A percentile compares a stretch with the other conserved stretches of the same genome.
Conservation (phyloP, 2,329 filamentous ascomycete species). For the Pseudogymnoascus destructans region DNA sequence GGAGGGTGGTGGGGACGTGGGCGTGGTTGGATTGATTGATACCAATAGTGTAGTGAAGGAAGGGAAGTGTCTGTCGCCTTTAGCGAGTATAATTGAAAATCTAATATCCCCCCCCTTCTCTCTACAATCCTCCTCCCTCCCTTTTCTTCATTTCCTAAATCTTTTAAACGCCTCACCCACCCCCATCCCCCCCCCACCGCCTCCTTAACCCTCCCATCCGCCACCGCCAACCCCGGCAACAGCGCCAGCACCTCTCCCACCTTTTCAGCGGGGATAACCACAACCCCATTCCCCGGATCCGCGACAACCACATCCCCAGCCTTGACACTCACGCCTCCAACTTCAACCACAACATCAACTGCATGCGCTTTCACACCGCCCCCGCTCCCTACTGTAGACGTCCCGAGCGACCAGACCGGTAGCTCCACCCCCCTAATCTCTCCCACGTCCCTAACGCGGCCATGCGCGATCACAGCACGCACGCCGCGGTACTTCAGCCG, state of each 20-base stretch:
- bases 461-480: conserved; percentile 51
- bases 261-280: conserved; percentile 50
- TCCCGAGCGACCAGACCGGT: conserved; percentile 45
- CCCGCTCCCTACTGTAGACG: conserved; percentile 45
- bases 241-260: conserved; percentile 47
- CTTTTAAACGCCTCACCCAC: conserved; percentile 55
- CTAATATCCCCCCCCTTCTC: background rate
- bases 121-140: background rate
- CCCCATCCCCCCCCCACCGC: conserved; percentile 50
- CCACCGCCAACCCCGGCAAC: conserved; percentile 29
- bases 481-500: conserved; percentile 51
- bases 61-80: conserved; percentile 6
- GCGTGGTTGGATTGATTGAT: conserved; percentile 24
- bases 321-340: conserved; percentile 31
- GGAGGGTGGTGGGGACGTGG: conserved; percentile 29
- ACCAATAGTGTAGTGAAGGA: too few species aligned
- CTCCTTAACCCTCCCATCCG: conserved; percentile 48
- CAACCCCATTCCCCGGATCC: conserved; percentile 56
- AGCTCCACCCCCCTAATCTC: conserved; percentile 43
- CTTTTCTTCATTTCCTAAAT: conserved; percentile 17
- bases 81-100: background rate
- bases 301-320: conserved; percentile 57
- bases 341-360: conserved; percentile 32
- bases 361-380: conserved; percentile 44
- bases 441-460: conserved; percentile 51